phyloP scores from a whole-genome alignment of 192 early-diverging fungal species.

The Spizellomyces punctatus region DNA sequence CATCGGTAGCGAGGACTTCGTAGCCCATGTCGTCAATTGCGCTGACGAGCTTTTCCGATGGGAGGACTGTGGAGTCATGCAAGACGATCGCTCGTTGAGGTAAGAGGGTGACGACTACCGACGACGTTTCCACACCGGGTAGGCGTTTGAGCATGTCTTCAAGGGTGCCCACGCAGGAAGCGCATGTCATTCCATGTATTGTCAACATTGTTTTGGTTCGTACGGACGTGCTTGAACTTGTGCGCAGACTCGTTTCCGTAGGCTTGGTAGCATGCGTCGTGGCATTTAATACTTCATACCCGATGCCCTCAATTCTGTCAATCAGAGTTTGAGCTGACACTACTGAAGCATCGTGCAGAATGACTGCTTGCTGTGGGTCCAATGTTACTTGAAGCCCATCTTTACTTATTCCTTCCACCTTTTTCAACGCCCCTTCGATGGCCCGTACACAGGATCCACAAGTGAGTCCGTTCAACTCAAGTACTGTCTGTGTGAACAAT shows the following conservation, averaged over 20 bases:
- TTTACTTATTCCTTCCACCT: constrained; percentile 51
- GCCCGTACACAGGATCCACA: constrained; percentile 82
- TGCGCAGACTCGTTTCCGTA: not conserved
- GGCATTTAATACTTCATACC: constrained; percentile 65
- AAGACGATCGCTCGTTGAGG: constrained; percentile 61
- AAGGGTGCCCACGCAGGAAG: constrained; percentile 78
- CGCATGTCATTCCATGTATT: constrained; percentile 84
- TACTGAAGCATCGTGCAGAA: constrained; percentile 47
- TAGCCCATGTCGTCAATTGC: constrained; percentile 77
- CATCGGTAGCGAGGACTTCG: constrained; percentile 50
- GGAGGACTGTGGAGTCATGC: constrained; percentile 36
- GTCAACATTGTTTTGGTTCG: constrained; percentile 48
- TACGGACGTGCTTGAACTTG: not conserved
- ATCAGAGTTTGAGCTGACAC: constrained; percentile 40
- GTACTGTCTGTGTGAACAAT: not conserved
- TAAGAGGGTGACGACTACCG: constrained; percentile 71
- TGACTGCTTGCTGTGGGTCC: constrained; percentile 59
- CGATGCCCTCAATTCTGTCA: constrained; percentile 68
- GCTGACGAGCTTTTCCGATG: constrained; percentile 43
- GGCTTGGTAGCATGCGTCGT: not conserved
- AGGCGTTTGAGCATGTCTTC: constrained; percentile 51
- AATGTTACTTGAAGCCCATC: constrained; percentile 55
- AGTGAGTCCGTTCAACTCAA: constrained; percentile 73
- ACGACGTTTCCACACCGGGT: constrained; percentile 53
- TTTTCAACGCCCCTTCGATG: constrained; percentile 57